Conservation (phyloP, 805 yeast species). For the Spathaspora girioi region DNA sequence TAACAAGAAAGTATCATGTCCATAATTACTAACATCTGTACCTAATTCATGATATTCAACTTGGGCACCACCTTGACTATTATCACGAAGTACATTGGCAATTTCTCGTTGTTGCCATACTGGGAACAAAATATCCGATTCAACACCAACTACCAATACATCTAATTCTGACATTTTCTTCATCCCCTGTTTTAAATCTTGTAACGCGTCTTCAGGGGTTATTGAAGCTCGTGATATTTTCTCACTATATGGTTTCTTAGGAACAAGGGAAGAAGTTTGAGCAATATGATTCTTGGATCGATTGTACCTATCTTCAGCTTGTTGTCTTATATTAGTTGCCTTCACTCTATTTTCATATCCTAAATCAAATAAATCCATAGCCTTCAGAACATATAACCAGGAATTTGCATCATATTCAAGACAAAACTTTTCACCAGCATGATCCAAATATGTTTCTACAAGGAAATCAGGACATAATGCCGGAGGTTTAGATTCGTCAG, state of each 20-base stretch:
- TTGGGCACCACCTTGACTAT: constrained; percentile 15
- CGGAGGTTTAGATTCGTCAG: constrained; percentile 74
- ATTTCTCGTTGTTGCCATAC: constrained; percentile 92
- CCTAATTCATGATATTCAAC: constrained; percentile 71
- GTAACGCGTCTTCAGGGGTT: constrained; percentile 51
- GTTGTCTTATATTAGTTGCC: constrained; percentile 40
- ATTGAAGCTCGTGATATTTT: constrained; percentile 44
- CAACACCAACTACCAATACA: constrained; percentile 84
- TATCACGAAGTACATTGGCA: constrained; percentile 50
- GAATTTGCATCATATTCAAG: constrained; percentile 90
- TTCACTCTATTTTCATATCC: constrained; percentile 45
- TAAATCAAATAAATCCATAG: constrained; percentile 91
- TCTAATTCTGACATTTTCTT: constrained; percentile 57
- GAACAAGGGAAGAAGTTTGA: constrained; percentile 21
- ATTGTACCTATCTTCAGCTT: constrained; percentile 28
- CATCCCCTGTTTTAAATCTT: constrained; percentile 68
- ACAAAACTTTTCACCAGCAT: constrained; percentile 92
- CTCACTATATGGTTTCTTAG: constrained; percentile 51
- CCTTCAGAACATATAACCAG: constrained; percentile 80
- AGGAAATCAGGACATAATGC: constrained; percentile 91
- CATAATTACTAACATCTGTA: constrained; percentile 73
- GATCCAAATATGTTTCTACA: constrained; percentile 90
- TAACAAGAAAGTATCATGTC: constrained; percentile 87
- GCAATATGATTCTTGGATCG: constrained; percentile 9
- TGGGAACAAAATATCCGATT: constrained; percentile 87